Evolutionary conservation across 352 stramenopile genomes (phyloP).

Genomic region (Pythium guiyangense): DNA sequence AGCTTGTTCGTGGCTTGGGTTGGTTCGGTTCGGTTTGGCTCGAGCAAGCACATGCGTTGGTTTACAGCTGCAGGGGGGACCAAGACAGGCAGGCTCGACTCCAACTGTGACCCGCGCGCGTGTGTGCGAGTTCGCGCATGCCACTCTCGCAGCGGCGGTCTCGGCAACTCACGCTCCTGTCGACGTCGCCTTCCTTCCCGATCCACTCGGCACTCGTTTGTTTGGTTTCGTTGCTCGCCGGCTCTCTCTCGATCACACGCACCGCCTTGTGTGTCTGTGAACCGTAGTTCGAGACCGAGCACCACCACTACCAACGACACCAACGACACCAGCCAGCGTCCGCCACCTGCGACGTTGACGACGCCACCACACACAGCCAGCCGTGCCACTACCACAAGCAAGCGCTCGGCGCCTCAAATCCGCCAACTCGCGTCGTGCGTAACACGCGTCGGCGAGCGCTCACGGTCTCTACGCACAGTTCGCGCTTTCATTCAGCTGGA

Average conservation of each 20-base stretch:
- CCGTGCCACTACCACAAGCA: neutral
- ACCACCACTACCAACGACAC: slow-evolving; percentile 1
- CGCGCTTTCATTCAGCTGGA: neutral
- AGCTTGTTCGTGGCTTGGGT: no score
- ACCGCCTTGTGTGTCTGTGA: neutral
- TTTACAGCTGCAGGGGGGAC: neutral
- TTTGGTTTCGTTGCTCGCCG: neutral
- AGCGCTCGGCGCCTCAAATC: neutral
- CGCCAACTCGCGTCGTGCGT: neutral
- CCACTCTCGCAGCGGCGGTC: neutral
- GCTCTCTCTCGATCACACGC: neutral
- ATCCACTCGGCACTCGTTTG: neutral
- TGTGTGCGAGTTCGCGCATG: neutral
- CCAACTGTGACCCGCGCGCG: neutral
- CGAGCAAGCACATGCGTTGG: neutral
- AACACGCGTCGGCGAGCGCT: neutral
- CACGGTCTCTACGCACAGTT: neutral
- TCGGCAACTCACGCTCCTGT: no score
- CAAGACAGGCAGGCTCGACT: neutral
- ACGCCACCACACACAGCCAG: neutral
- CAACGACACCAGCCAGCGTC: neutral
- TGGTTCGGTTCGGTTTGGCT: no score
- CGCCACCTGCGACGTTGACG: no score
- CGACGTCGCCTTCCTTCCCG: neutral
- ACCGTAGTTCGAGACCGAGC: no score